phyloP scores from a whole-genome alignment of 2,329 filamentous ascomycete genomes.

The Aspergillus piperis region DNA sequence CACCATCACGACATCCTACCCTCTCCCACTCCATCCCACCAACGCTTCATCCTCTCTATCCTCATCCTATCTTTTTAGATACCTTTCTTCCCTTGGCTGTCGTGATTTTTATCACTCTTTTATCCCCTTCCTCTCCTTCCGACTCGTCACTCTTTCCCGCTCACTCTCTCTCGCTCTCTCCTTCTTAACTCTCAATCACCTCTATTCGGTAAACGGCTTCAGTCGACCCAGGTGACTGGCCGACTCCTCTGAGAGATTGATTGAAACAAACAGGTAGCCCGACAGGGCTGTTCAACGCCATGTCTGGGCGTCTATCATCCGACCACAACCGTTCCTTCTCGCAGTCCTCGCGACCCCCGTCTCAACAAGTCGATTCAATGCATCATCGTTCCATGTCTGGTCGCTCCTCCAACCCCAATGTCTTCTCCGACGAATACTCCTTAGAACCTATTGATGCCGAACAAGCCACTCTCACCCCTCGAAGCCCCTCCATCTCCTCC shows the following conservation, averaged over 20 bases:
- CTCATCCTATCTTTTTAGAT: slow-evolving; percentile 1
- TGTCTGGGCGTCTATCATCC: slow-evolving; percentile 43
- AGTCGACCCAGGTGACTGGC: slow-evolving; percentile 25
- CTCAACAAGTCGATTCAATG: slow-evolving; percentile 31
- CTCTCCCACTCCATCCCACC: neutral
- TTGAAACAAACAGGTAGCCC: slow-evolving; percentile 34
- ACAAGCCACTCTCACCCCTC: slow-evolving; percentile 32
- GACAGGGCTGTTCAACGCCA: slow-evolving; percentile 42
- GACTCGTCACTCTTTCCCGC: slow-evolving; percentile 10
- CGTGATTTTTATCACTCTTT: slow-evolving; percentile 1
- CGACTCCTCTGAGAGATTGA: slow-evolving; percentile 31
- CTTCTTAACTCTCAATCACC: slow-evolving; percentile 10
- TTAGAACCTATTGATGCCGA: slow-evolving; percentile 44
- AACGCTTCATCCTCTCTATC: neutral
- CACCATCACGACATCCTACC: neutral
- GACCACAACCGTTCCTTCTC: slow-evolving; percentile 39
- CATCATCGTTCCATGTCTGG: slow-evolving; percentile 31
- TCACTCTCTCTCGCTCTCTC: slow-evolving; percentile 13
- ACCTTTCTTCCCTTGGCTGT: slow-evolving; percentile 1
- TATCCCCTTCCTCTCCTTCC: slow-evolving; percentile 13
- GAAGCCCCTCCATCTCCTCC: slow-evolving; percentile 35
- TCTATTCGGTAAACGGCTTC: slow-evolving; percentile 8
- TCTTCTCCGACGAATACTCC: slow-evolving; percentile 53
- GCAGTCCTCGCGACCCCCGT: slow-evolving; percentile 30
- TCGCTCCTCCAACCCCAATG: slow-evolving; percentile 44